Base-by-base conservation (phyloP, 805 yeast genomes). In the Candida orba region DNA sequence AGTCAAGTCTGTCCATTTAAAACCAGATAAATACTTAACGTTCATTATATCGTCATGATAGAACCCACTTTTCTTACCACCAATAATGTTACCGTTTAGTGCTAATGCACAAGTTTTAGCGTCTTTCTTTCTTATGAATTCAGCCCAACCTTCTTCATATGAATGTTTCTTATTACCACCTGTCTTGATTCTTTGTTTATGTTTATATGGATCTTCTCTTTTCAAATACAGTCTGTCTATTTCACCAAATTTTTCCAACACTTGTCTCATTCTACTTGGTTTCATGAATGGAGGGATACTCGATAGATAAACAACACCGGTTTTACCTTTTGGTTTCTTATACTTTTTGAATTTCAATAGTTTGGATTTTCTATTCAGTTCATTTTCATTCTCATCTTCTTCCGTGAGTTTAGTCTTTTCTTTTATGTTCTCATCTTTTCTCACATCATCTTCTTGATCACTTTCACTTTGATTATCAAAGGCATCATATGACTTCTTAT, bases 111-210 rank as follows among this genome's bases (percentile, higher is more conserved):
- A 89, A 31, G 88, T 63, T 59, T 91, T 91, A 1, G 98, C 99
- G 55, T 88, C 86, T 53, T 75, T 76, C 59, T 93, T 93, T 56
- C 78, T 77, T 23, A 74, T 67, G 63, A 86, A 93, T 65, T 93
- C 99, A 8, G 85, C 93, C 99, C 99, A 93, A 13, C 99, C 99
- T 68, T 91, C 99, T 25, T 84, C 86, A 58, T 77, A 93, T 66
- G 76, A 83, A 58, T 75, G 74, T 64, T 90, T 90, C 62, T 88
- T 89, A 63, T 91, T 93, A 20, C 99, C 98, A 13, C 98, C 98
- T 49, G 78, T 75, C 56, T 83, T 84, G 18, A 86, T 79, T 54
- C 99, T 70, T 40, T 73, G 71, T 41, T 76, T 77, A 55, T 88
- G 72, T 8, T 72, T 72, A 25, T 74, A 68, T 9, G 79, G 73